Evolutionary conservation across 306 rosid species (phyloP).

Genomic region (Trifolium dubium): DNA sequence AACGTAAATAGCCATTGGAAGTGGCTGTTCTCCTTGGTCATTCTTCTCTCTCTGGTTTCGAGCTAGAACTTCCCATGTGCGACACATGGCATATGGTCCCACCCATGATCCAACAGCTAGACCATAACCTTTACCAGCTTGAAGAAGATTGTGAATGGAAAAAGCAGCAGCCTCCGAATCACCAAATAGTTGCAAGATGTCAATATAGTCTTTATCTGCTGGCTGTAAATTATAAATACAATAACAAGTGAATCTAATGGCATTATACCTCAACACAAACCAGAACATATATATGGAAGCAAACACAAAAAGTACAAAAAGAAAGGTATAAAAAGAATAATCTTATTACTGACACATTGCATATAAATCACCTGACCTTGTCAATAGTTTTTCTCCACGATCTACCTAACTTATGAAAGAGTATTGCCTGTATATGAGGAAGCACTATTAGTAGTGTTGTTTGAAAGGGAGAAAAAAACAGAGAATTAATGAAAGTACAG

Average conservation of each 20-base stretch:
- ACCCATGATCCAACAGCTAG: slow-evolving; percentile 98
- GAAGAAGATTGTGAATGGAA: slow-evolving; percentile 90
- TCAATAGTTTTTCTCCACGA: slow-evolving; percentile 74
- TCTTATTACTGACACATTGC: slow-evolving; percentile 32
- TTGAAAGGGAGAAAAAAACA: slow-evolving; percentile 18
- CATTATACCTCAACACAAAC: slow-evolving; percentile 25
- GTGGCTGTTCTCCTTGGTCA: slow-evolving; percentile 61
- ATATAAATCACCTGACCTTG: slow-evolving; percentile 61
- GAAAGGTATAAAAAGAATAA: background rate
- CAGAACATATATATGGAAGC: background rate
- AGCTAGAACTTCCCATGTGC: slow-evolving; percentile 88
- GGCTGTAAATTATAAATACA: slow-evolving; percentile 56
- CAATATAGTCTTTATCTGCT: slow-evolving; percentile 66
- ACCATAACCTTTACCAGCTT: slow-evolving; percentile 83
- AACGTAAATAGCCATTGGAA: slow-evolving; percentile 91
- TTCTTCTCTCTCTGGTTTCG: slow-evolving; percentile 53
- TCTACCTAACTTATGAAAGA: slow-evolving; percentile 86
- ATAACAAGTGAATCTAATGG: slow-evolving; percentile 17
- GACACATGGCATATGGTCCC: slow-evolving; percentile 99
- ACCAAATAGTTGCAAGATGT: slow-evolving; percentile 76
- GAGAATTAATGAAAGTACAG: slow-evolving; percentile 13
- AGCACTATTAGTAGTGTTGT: slow-evolving; percentile 23
- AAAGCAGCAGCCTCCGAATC: slow-evolving; percentile 75
- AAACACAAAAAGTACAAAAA: background rate
- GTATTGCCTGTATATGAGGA: slow-evolving; percentile 67